Percentiles rank a stretch among this genome's conserved stretches.
Evolutionary conservation across 2,329 filamentous ascomycete species (phyloP).

Genomic region (Alternaria alternata): DNA sequence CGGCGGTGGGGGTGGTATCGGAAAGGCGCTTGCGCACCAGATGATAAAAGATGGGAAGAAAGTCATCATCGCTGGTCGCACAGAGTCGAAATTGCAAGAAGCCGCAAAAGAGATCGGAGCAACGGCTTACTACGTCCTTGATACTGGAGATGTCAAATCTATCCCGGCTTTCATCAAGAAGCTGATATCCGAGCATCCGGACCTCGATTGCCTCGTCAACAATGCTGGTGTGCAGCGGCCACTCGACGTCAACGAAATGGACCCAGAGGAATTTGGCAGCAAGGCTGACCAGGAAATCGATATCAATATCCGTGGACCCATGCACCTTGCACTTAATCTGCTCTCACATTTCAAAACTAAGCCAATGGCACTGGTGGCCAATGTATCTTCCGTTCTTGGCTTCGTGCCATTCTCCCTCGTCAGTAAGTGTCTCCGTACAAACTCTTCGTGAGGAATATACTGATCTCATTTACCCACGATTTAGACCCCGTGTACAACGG

Average conservation of each 20-base stretch:
- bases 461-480: background rate
- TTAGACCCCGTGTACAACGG: conserved; percentile 66
- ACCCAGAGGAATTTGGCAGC: conserved; percentile 54
- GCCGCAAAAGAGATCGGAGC: conserved; percentile 57
- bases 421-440: conserved; percentile 38
- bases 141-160: conserved; percentile 57
- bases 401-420: conserved; percentile 62
- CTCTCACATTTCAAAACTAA: conserved; percentile 60
- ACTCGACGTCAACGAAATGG: conserved; percentile 55
- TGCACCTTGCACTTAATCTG: conserved; percentile 62
- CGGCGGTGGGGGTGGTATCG: conserved; percentile 62
- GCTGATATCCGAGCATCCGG: conserved; percentile 60
- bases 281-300: conserved; percentile 65
- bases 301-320: conserved; percentile 66
- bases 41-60: conserved; percentile 57
- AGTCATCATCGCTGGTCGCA: conserved; percentile 63
- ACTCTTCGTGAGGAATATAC: background rate
- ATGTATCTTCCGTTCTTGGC: conserved; percentile 63
- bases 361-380: conserved; percentile 58
- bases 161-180: conserved; percentile 58
- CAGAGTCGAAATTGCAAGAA: conserved; percentile 61
- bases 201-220: conserved; percentile 67
- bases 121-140: conserved; percentile 61
- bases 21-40: conserved; percentile 58
- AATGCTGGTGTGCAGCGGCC: conserved; percentile 67